Conservation (phyloP, 768 basidiomycete genomes). For the Lyophyllum atratum region DNA sequence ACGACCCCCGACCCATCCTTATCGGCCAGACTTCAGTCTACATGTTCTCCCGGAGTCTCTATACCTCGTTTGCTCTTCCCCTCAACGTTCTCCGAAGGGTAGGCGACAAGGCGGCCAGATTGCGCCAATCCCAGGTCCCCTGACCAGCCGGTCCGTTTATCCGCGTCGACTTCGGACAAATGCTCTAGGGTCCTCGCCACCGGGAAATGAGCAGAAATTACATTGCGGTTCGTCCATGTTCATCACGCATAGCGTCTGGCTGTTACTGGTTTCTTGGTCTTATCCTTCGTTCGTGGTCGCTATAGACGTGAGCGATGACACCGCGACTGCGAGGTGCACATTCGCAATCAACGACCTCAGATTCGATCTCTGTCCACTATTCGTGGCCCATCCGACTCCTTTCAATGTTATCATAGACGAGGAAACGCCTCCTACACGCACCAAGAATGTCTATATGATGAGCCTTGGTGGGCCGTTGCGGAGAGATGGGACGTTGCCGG, state of each 20-base stretch:
- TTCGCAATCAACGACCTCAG: constrained; percentile 18
- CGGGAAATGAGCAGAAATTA: neutral
- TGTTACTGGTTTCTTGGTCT: neutral
- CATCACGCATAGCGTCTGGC: neutral
- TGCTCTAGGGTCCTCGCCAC: neutral
- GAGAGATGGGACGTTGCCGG: constrained; percentile 29
- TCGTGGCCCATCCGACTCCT: constrained; percentile 6
- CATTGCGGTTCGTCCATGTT: neutral
- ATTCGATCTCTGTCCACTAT: constrained; percentile 31
- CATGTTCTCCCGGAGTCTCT: neutral
- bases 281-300: neutral
- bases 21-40: too few species aligned
- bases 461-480: constrained; percentile 21
- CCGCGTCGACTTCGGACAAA: neutral
- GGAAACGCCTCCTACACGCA: constrained; percentile 32
- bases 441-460: constrained; percentile 29
- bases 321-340: constrained; percentile 12
- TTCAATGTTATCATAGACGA: constrained; percentile 19
- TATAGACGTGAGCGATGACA: too few species aligned
- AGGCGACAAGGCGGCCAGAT: neutral
- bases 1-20: too few species aligned
- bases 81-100: neutral
- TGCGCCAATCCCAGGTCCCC: neutral
- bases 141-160: constrained; percentile 9
- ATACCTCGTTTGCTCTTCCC: neutral